Evolutionary conservation across 306 rosid genomes (phyloP).

Genomic region (Lathyrus oleraceus): DNA sequence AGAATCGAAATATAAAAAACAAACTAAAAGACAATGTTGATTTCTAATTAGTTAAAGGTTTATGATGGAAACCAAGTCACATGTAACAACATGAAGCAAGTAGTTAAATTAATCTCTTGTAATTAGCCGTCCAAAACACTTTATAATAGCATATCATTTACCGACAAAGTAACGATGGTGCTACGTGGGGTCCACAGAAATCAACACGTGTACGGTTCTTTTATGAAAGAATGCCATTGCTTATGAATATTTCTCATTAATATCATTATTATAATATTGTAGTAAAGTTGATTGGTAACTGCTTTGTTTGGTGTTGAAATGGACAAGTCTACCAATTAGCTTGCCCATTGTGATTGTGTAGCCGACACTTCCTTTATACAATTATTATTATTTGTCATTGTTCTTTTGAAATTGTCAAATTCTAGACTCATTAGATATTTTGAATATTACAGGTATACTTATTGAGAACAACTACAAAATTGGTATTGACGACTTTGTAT

Average conservation of each 20-base stretch:
- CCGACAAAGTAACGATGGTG: conserved; percentile 27
- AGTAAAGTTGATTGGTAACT: neutral
- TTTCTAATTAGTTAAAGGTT: neutral
- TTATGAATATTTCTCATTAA: neutral
- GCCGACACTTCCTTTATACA: conserved; percentile 5
- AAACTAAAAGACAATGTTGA: neutral
- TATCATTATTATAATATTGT: neutral
- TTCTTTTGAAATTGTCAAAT: conserved; percentile 25
- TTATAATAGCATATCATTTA: conserved; percentile 31
- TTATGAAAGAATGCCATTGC: neutral
- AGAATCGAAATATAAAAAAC: neutral
- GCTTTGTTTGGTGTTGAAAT: conserved; percentile 31
- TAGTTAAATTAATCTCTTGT: neutral
- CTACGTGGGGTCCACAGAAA: neutral
- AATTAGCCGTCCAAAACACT: conserved; percentile 46
- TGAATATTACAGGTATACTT: neutral
- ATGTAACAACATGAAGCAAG: conserved; percentile 4
- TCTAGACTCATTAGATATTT: neutral
- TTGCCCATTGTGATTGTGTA: conserved; percentile 15
- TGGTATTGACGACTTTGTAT: no score
- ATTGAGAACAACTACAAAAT: no score
- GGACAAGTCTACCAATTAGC: conserved; percentile 24
- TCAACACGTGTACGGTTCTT: conserved; percentile 35
- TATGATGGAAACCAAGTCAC: conserved; percentile 25
- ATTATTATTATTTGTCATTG: conserved; percentile 26